These are phyloP conservation scores for Phyllachora maydis DNA, from an alignment of 2,329 filamentous ascomycete species.

Conservation along the genomic window DNA sequence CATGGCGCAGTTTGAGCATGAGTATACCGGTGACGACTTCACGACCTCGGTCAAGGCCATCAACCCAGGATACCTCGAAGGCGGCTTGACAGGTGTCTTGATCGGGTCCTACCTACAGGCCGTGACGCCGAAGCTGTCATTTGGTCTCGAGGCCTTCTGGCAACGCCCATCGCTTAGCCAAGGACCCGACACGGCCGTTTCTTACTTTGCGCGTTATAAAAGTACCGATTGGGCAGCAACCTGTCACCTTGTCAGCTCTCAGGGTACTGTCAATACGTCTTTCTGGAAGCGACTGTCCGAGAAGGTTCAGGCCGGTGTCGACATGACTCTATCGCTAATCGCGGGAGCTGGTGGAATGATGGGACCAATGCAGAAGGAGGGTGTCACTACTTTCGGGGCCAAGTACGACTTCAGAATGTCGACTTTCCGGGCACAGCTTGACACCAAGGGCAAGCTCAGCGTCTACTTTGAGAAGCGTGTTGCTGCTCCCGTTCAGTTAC, in stretches of 20 bases:
- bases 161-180: conserved; percentile 68
- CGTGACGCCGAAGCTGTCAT: conserved; percentile 64
- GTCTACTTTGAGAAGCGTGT: conserved; percentile 91
- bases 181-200: conserved; percentile 77
- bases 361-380: conserved; percentile 67
- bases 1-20: conserved; percentile 85
- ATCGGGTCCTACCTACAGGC: conserved; percentile 93
- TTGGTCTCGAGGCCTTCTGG: conserved; percentile 88
- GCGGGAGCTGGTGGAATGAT: conserved; percentile 46
- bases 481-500: conserved; percentile 77
- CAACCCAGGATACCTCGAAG: conserved; percentile 87
- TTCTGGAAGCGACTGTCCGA: conserved; percentile 91
- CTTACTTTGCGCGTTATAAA: conserved; percentile 86
- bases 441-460: conserved; percentile 84
- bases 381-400: conserved; percentile 74
- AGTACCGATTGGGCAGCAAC: conserved; percentile 81
- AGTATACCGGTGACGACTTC: conserved; percentile 88
- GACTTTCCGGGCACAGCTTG: conserved; percentile 87
- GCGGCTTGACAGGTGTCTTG: conserved; percentile 82
- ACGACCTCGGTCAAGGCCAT: conserved; percentile 81
- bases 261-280: conserved; percentile 72
- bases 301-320: conserved; percentile 88
- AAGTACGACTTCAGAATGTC: conserved; percentile 98
- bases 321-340: conserved; percentile 74
- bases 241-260: conserved; percentile 71